Evolutionary conservation across 148 eudicot species (phyloP).

Genomic region (Persicaria maculosa): DNA sequence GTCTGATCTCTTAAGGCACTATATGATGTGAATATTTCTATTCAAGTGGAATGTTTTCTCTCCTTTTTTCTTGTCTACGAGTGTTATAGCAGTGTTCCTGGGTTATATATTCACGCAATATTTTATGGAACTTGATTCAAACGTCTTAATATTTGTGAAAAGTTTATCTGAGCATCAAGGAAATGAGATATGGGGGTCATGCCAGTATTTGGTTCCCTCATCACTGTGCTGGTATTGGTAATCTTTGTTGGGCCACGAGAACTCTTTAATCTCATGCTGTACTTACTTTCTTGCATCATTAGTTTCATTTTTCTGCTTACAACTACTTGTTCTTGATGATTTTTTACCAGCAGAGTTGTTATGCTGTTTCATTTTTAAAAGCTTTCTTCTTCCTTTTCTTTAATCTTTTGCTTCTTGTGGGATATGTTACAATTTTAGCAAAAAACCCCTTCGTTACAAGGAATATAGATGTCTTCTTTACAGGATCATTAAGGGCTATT

Average conservation of each 20-base stretch:
- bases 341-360: too few relatives aligned
- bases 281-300: neutral
- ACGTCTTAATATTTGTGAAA: neutral
- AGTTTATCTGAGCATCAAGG: neutral
- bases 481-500: neutral
- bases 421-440: neutral
- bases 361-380: neutral
- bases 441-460: neutral
- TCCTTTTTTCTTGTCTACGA: neutral
- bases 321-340: too few relatives aligned
- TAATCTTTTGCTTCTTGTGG: neutral
- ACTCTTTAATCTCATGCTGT: neutral
- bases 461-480: neutral
- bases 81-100: too few relatives aligned
- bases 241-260: neutral
- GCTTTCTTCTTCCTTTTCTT: neutral
- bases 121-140: neutral
- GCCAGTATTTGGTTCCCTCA: neutral
- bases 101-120: neutral
- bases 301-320: neutral
- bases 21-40: neutral
- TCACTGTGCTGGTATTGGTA: neutral
- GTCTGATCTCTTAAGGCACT: neutral
- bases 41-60: neutral
- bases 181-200: conserved; percentile 1